Percentiles rank a stretch among this genome's conserved stretches.
Evolutionary conservation across 2,329 filamentous ascomycete species (phyloP).

Genomic region (Chaetomium globosum): DNA sequence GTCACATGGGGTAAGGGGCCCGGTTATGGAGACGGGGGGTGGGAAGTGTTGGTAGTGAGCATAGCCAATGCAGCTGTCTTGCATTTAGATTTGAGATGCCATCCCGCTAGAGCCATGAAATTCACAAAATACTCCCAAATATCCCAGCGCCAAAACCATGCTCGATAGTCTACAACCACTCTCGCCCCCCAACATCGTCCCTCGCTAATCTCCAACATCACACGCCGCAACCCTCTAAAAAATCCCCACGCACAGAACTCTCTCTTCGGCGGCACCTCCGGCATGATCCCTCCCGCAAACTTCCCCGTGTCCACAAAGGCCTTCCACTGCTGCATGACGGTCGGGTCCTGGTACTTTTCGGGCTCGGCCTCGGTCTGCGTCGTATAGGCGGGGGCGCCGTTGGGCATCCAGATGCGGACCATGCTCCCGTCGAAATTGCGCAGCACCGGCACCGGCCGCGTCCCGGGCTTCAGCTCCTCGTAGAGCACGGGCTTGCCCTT

Average conservation of each 20-base stretch:
- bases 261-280: conserved; percentile 73
- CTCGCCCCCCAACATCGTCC: no score
- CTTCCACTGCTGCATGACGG: conserved; percentile 54
- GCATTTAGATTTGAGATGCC: background rate
- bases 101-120: background rate
- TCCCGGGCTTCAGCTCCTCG: conserved; percentile 50
- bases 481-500: conserved; percentile 42
- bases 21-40: background rate
- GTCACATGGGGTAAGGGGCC: no score
- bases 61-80: background rate
- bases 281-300: conserved; percentile 73
- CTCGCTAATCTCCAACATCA: background rate
- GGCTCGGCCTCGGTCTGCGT: conserved; percentile 64
- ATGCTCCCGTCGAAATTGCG: conserved; percentile 57
- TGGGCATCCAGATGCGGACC: conserved; percentile 72
- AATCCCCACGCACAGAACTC: conserved; percentile 76
- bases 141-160: conserved; percentile 14
- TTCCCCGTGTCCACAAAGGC: conserved; percentile 64
- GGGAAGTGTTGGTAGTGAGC: background rate
- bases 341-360: conserved; percentile 51
- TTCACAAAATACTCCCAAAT: background rate
- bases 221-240: conserved; percentile 50
- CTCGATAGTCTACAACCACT: background rate
- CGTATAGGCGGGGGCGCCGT: conserved; percentile 66
- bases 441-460: conserved; percentile 47